Evolutionary conservation across 2,329 filamentous ascomycete species (phyloP), one percentile per base, ranked within the genome.

Genomic region (Xylaria sp.): DNA sequence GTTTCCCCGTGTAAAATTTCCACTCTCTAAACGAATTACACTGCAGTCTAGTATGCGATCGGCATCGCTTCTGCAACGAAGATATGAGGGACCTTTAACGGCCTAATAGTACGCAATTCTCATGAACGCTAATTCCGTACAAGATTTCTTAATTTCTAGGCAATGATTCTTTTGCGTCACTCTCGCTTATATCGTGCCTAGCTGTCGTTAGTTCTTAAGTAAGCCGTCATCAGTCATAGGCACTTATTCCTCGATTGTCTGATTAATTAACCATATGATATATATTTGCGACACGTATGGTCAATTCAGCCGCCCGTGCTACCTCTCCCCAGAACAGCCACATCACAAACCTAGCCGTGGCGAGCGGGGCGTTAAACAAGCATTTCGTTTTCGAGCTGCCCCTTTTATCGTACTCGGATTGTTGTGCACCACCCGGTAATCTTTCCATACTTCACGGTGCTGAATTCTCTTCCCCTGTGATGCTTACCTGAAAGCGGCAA

Each of bases 1-100:
- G n/a, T 31, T 52, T 54, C 58, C 61, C 48, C 20, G 46, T 72
- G 65, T 67, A 68, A 65, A 60, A 41, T 52, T 67, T 69, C 66
- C 65, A 69, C 63, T 70, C 63, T 52, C 23, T 41, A 61, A 57
- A 65, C 51, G 55, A 65, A 31, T 51, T 50, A 28, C 37, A 63
- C 58, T 71, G 65, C 66, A 69, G 25, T 23, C 62, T 67, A 65
- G 55, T 63, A 52, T 55, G 56, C 57, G 48, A 65, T 65, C 2
- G 51, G 52, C n/a, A 46, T 66, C 59, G 63, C 63, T 58, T 46
- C 28, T 7, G 41, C 56, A 61, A 69, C 52, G 57, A 50, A 23
- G 51, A 51, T 66, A 69, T 50, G 63, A 66, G 15, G 18, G 28
- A n/a, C 50, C 63, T 52, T 56, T 44, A 25, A 18, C 41, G 31